Conservation (phyloP, 352 stramenopile genomes). For the Chrysophaeum taylorii region DNA sequence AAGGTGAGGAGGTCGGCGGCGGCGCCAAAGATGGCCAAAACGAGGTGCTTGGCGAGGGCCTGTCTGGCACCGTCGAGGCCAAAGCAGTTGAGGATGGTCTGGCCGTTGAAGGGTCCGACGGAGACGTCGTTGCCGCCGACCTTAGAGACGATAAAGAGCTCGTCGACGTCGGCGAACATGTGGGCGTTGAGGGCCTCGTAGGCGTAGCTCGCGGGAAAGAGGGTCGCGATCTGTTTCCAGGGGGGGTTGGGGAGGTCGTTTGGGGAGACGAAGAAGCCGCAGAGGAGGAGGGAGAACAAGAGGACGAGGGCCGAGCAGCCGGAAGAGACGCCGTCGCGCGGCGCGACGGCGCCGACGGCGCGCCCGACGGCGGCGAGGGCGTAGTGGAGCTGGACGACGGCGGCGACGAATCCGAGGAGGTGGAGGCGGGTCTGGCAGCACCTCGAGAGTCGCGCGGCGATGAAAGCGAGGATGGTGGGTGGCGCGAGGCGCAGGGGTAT, state of each 20-base stretch:
- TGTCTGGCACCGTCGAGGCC: not conserved
- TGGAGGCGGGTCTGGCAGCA: not conserved
- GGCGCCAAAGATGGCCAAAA: not conserved
- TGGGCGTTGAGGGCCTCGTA: not conserved
- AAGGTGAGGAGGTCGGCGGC: not conserved
- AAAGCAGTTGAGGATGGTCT: conserved; percentile 3
- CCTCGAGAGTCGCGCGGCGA: not conserved
- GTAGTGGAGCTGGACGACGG: not conserved
- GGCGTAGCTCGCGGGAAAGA: not conserved
- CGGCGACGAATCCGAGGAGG: not conserved
- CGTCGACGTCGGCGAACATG: not conserved
- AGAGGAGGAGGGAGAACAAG: not conserved
- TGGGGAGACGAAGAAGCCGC: conserved; percentile 12
- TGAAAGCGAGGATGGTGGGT: not conserved
- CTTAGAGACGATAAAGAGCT: conserved; percentile 3
- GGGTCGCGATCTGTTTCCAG: not conserved
- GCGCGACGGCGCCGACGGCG: not conserved
- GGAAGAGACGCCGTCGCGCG: not conserved
- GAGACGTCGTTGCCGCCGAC: not conserved
- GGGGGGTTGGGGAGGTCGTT: too few relatives aligned
- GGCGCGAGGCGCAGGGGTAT: not conserved
- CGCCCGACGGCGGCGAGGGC: not conserved
- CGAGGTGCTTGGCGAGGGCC: not conserved
- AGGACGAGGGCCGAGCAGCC: not conserved
- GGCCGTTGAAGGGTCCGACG: not conserved